Percentiles rank a stretch among this genome's conserved stretches.
These are phyloP conservation scores for Peniophora sp. DNA, from an alignment of 1,284 basidiomycete species.

Conservation along the genomic window DNA sequence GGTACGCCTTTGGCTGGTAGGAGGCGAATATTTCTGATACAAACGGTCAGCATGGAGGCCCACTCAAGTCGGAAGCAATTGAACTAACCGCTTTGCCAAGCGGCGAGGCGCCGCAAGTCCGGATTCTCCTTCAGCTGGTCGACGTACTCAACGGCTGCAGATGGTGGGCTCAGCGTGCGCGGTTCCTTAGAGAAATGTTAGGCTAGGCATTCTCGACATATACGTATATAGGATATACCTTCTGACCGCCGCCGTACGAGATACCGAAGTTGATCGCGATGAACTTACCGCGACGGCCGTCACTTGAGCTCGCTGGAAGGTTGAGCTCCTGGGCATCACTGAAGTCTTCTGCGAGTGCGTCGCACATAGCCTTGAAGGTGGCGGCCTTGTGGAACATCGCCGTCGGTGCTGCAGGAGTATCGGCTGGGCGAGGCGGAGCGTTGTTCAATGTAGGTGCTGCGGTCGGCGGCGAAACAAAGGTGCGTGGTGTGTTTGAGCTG, in stretches of 20 bases:
- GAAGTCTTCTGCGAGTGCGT: neutral
- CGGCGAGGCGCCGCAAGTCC: neutral
- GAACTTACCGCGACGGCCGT: slow-evolving; percentile 1
- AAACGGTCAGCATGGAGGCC: neutral
- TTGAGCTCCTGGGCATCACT: neutral
- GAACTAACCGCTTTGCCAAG: neutral
- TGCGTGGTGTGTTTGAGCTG: too few relatives aligned
- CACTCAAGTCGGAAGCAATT: neutral
- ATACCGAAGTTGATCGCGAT: neutral
- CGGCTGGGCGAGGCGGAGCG: too few relatives aligned
- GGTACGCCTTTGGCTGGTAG: slow-evolving; percentile 1
- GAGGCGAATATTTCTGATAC: neutral
- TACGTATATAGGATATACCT: neutral
- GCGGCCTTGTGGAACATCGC: neutral
- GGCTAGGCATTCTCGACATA: neutral
- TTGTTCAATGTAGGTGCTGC: too few relatives aligned
- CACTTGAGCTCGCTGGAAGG: neutral
- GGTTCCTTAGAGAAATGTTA: neutral
- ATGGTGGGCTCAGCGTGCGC: neutral
- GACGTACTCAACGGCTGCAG: neutral
- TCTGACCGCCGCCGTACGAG: slow-evolving; percentile 3
- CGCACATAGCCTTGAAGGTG: neutral
- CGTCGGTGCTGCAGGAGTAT: too few relatives aligned
- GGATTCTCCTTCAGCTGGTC: neutral
- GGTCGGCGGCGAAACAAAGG: too few relatives aligned